phyloP scores from a whole-genome alignment of 805 yeast species.

The Scheffersomyces amazonensis region DNA sequence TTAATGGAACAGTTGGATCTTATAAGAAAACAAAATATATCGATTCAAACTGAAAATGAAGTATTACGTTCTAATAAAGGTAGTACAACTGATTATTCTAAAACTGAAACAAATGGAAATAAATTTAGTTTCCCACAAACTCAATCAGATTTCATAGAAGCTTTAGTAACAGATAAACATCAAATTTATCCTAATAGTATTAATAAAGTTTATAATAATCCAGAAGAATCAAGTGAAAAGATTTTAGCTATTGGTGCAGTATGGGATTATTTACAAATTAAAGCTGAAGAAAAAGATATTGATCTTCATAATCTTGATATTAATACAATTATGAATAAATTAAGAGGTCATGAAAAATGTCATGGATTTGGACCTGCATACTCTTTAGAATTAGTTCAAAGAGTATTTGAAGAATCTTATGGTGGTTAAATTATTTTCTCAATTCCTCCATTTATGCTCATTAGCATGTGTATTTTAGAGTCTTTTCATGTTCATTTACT shows the following conservation, averaged over 20 bases:
- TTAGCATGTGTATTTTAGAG: too few species aligned
- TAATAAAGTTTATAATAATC: constrained; percentile 33
- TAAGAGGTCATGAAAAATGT: constrained; percentile 70
- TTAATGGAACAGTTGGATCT: constrained; percentile 48
- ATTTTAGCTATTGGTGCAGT: constrained; percentile 73
- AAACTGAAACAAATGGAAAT: constrained; percentile 2
- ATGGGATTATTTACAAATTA: constrained; percentile 70
- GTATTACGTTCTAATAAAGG: constrained; percentile 30
- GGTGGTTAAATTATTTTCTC: constrained; percentile 24
- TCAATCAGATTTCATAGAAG: constrained; percentile 31
- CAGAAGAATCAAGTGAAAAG: constrained; percentile 40
- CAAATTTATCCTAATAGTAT: constrained; percentile 14
- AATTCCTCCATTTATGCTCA: too few species aligned
- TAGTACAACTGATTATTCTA: not conserved
- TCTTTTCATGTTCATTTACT: too few species aligned
- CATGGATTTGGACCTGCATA: constrained; percentile 80
- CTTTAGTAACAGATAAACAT: constrained; percentile 22
- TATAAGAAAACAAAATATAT: constrained; percentile 51
- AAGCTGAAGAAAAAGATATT: constrained; percentile 42
- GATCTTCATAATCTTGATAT: constrained; percentile 53
- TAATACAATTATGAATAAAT: constrained; percentile 50
- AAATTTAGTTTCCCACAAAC: constrained; percentile 32
- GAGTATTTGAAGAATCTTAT: constrained; percentile 19
- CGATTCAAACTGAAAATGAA: constrained; percentile 63
- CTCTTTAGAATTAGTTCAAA: constrained; percentile 42